phyloP scores from a whole-genome alignment of 208 protist species.

The Crithidia brevicula region DNA sequence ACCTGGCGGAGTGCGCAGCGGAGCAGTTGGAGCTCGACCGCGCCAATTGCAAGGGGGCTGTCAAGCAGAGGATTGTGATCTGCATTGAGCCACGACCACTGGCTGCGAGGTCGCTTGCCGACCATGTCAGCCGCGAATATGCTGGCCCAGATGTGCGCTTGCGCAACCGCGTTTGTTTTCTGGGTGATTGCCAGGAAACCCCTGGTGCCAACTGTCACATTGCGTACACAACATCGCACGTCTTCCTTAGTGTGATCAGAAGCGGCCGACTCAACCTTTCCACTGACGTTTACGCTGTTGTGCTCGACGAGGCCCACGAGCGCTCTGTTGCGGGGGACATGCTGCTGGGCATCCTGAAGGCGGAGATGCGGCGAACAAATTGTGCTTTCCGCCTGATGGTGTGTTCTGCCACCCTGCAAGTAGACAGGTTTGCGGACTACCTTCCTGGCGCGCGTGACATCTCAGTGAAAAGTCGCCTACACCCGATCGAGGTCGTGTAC shows the following conservation, averaged over 20 bases:
- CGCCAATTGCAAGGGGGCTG: too few species aligned
- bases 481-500: slow-evolving; percentile 59
- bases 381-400: slow-evolving; percentile 89
- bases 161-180: neutral
- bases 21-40: slow-evolving; percentile 17
- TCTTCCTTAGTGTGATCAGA: neutral
- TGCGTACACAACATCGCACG: slow-evolving; percentile 21
- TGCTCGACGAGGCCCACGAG: slow-evolving; percentile 99
- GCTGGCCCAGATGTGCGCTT: slow-evolving; percentile 27
- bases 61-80: slow-evolving; percentile 16
- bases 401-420: slow-evolving; percentile 94
- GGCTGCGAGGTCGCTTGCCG: slow-evolving; percentile 95
- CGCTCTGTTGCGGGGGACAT: slow-evolving; percentile 97
- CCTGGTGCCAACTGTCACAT: neutral
- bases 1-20: slow-evolving; percentile 44
- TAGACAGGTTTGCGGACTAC: slow-evolving; percentile 93
- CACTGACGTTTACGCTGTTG: slow-evolving; percentile 88
- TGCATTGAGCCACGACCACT: slow-evolving; percentile 97
- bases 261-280: neutral
- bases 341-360: slow-evolving; percentile 96
- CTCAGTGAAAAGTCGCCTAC: slow-evolving; percentile 92
- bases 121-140: slow-evolving; percentile 95
- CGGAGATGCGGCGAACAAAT: slow-evolving; percentile 85
- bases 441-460: slow-evolving; percentile 94
- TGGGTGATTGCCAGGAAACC: neutral